Evolutionary conservation across 1,139 yeast genomes (phyloP).

Genomic region (Blastobotrys proliferans): DNA sequence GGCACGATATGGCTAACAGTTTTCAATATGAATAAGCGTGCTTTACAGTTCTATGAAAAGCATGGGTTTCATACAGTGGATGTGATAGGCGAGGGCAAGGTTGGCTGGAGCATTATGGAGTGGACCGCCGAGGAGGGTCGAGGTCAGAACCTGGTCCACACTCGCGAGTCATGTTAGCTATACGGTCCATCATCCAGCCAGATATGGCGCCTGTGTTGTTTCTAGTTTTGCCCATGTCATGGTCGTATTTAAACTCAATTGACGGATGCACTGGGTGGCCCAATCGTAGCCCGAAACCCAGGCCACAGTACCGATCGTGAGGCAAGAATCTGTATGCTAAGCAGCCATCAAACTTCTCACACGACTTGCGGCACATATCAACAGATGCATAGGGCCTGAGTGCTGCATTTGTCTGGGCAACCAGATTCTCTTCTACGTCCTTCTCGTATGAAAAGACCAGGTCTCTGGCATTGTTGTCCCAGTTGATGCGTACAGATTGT

Average conservation of each 20-base stretch:
- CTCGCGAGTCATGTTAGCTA: slow-evolving; percentile 13
- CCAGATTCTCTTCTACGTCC: slow-evolving; percentile 14
- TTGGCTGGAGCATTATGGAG: background rate
- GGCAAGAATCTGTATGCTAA: slow-evolving; percentile 10
- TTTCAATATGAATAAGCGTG: slow-evolving; percentile 27
- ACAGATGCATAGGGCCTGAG: slow-evolving; percentile 10
- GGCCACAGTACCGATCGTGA: slow-evolving; percentile 12
- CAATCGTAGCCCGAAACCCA: slow-evolving; percentile 10
- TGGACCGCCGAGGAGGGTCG: slow-evolving; percentile 1
- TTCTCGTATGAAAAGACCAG: slow-evolving; percentile 13
- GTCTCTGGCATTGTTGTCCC: slow-evolving; percentile 28
- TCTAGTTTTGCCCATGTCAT: slow-evolving; percentile 8
- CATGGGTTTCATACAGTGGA: slow-evolving; percentile 20
- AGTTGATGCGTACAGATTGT: slow-evolving; percentile 20
- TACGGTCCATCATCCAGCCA: slow-evolving; percentile 33
- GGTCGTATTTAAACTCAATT: slow-evolving; percentile 9
- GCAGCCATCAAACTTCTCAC: slow-evolving; percentile 7
- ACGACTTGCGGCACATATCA: slow-evolving; percentile 5
- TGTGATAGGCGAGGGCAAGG: background rate
- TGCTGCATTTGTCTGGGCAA: background rate
- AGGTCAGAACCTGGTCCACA: background rate
- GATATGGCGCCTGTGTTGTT: slow-evolving; percentile 19
- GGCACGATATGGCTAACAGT: slow-evolving; percentile 26
- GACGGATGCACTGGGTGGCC: slow-evolving; percentile 10
- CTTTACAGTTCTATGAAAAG: slow-evolving; percentile 26